These are phyloP conservation scores for Botryotinia convoluta DNA, from an alignment of 2,329 filamentous ascomycete species.

Conservation along the genomic window DNA sequence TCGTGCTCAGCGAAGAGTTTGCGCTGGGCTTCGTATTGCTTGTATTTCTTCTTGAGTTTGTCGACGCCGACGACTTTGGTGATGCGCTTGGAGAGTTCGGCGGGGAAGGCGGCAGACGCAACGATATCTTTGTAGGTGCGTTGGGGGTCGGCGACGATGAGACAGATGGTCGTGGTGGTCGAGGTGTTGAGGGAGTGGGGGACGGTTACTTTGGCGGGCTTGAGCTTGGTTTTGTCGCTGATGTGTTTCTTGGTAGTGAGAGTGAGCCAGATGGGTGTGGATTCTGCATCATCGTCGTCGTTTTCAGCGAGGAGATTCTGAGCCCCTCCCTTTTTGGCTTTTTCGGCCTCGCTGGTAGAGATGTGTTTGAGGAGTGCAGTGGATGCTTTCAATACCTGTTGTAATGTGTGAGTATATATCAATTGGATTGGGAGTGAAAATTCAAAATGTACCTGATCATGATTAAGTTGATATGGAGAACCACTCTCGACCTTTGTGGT, in stretches of 20 bases:
- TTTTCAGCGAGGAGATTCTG: slow-evolving; percentile 50
- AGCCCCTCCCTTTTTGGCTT: slow-evolving; percentile 48
- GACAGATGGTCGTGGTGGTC: slow-evolving; percentile 68
- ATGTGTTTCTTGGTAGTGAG: slow-evolving; percentile 66
- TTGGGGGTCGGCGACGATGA: slow-evolving; percentile 81
- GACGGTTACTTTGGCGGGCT: slow-evolving; percentile 77
- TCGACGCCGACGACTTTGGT: slow-evolving; percentile 75
- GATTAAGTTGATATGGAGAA: slow-evolving; percentile 38
- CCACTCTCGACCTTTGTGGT: slow-evolving; percentile 38
- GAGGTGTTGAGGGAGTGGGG: slow-evolving; percentile 73
- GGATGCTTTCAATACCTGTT: slow-evolving; percentile 59
- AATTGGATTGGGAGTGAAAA: background rate
- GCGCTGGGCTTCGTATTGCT: slow-evolving; percentile 81
- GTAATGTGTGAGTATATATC: slow-evolving; percentile 18
- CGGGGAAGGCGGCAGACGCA: slow-evolving; percentile 68
- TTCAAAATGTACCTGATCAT: slow-evolving; percentile 34
- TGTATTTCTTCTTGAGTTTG: slow-evolving; percentile 87
- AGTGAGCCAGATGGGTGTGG: slow-evolving; percentile 58
- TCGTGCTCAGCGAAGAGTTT: slow-evolving; percentile 85
- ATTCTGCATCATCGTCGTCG: slow-evolving; percentile 44
- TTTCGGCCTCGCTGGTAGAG: slow-evolving; percentile 49
- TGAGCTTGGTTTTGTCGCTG: slow-evolving; percentile 71
- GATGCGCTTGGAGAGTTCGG: slow-evolving; percentile 63
- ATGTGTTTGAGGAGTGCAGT: slow-evolving; percentile 62
- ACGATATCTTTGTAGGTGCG: slow-evolving; percentile 88